A percentile compares a stretch with the other conserved stretches of the same genome.
Evolutionary conservation across 169 alveolate genomes (phyloP).

Genomic region (Plasmodium ovale): DNA sequence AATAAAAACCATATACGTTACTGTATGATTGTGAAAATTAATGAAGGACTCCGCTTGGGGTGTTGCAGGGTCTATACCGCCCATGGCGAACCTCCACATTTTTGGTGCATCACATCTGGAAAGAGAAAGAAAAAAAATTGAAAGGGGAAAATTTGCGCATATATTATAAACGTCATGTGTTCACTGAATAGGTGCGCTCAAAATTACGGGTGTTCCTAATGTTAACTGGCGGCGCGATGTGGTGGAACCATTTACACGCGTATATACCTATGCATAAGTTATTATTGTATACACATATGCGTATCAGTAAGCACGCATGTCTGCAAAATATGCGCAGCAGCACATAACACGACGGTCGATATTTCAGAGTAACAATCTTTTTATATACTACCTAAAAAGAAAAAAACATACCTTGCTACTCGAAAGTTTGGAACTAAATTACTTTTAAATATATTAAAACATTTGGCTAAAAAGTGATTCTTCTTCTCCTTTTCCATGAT

Average conservation of each 20-base stretch:
- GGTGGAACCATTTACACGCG: background rate
- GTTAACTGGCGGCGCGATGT: too few relatives aligned
- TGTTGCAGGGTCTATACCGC: slow-evolving; percentile 91
- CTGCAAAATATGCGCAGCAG: background rate
- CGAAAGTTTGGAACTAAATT: slow-evolving; percentile 46
- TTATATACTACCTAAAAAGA: too few relatives aligned
- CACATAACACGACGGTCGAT: too few relatives aligned
- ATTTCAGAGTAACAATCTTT: too few relatives aligned
- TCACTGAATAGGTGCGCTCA: too few relatives aligned
- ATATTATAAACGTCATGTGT: too few relatives aligned
- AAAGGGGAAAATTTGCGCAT: too few relatives aligned
- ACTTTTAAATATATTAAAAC: slow-evolving; percentile 32
- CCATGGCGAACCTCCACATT: slow-evolving; percentile 87
- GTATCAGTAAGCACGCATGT: background rate
- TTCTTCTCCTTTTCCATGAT: slow-evolving; percentile 35
- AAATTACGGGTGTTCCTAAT: too few relatives aligned
- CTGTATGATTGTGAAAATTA: slow-evolving; percentile 90
- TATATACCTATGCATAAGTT: background rate
- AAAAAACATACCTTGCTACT: slow-evolving; percentile 60
- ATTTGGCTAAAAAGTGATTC: slow-evolving; percentile 34
- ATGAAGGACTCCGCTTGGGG: slow-evolving; percentile 89
- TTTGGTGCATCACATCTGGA: slow-evolving; percentile 87
- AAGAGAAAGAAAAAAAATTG: slow-evolving; percentile 10
- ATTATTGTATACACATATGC: slow-evolving; percentile 4
- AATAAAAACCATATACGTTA: slow-evolving; percentile 88